These are phyloP conservation scores for Taphrina populina DNA, from an alignment of 1,139 yeast species.

Conservation along the genomic window DNA sequence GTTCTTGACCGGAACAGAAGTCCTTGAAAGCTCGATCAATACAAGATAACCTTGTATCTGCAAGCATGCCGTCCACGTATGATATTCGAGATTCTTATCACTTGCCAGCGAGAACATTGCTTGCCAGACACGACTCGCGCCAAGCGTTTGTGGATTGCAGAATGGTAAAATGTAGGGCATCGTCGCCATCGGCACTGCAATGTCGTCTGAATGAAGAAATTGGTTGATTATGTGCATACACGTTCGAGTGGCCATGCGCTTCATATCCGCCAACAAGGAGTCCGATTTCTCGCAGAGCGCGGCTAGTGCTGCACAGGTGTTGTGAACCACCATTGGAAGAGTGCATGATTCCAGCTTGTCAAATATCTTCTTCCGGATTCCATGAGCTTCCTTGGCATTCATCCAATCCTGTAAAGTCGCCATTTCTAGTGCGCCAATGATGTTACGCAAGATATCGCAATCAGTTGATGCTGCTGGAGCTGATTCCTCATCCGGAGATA, in stretches of 20 bases:
- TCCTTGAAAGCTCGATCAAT: too few relatives aligned
- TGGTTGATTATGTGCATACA: conserved; percentile 3
- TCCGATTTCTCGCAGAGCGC: not conserved
- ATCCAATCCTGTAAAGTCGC: conserved; percentile 6
- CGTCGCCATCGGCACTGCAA: too few relatives aligned
- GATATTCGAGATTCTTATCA: too few relatives aligned
- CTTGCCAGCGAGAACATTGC: too few relatives aligned
- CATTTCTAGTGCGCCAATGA: not conserved
- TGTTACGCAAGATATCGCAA: not conserved
- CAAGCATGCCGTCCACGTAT: too few relatives aligned
- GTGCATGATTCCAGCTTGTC: conserved; percentile 4
- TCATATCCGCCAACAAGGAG: not conserved
- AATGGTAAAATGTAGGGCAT: too few relatives aligned
- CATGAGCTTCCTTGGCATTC: conserved; percentile 13
- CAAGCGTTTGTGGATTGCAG: too few relatives aligned
- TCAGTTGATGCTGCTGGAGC: not conserved
- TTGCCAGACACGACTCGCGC: too few relatives aligned
- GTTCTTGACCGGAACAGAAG: too few relatives aligned
- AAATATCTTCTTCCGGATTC: not conserved
- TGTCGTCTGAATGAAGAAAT: not conserved
- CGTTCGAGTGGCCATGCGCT: not conserved
- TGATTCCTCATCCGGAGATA: not conserved
- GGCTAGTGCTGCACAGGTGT: not conserved
- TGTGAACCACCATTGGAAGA: not conserved
- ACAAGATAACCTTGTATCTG: too few relatives aligned